These are phyloP conservation scores for Cyclostephanos invisitatus DNA, from an alignment of 108 stramenopile species.

Conservation along the genomic window DNA sequence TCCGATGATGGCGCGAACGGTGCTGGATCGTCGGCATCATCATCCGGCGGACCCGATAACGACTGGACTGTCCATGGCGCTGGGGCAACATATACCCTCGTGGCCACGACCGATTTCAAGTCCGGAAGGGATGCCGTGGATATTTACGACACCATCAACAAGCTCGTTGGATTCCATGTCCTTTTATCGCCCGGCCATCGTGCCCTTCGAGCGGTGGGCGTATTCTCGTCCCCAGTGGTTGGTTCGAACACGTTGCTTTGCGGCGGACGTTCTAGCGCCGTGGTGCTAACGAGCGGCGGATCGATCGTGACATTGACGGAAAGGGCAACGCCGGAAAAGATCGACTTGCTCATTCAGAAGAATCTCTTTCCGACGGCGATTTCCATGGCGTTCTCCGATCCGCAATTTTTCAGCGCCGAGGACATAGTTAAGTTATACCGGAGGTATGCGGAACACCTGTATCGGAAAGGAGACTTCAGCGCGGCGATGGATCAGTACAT, in stretches of 20 bases:
- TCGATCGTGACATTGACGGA: slow-evolving; percentile 87
- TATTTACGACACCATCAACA: slow-evolving; percentile 82
- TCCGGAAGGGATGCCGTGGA: slow-evolving; percentile 85
- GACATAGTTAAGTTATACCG: slow-evolving; percentile 84
- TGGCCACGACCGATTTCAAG: slow-evolving; percentile 81
- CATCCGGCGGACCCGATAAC: background rate
- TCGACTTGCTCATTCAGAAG: slow-evolving; percentile 83
- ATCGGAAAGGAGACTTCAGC: slow-evolving; percentile 88
- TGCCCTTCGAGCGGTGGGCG: slow-evolving; percentile 68
- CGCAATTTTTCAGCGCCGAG: slow-evolving; percentile 60
- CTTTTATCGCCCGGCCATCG: slow-evolving; percentile 80
- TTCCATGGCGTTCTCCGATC: slow-evolving; percentile 86
- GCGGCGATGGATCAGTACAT: slow-evolving; percentile 94
- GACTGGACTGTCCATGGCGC: slow-evolving; percentile 9
- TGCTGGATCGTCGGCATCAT: background rate
- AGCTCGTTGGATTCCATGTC: slow-evolving; percentile 85
- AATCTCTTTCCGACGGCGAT: slow-evolving; percentile 92
- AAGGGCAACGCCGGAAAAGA: slow-evolving; percentile 85
- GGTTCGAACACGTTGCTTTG: slow-evolving; percentile 46
- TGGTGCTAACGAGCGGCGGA: slow-evolving; percentile 82
- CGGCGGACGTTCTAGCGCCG: slow-evolving; percentile 72
- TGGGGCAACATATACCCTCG: slow-evolving; percentile 71
- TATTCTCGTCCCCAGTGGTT: slow-evolving; percentile 55
- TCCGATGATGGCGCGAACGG: background rate
- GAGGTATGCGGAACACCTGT: slow-evolving; percentile 92